Evolutionary conservation across 2,329 filamentous ascomycete species (phyloP).

Genomic region (Fusarium cyanostomum): DNA sequence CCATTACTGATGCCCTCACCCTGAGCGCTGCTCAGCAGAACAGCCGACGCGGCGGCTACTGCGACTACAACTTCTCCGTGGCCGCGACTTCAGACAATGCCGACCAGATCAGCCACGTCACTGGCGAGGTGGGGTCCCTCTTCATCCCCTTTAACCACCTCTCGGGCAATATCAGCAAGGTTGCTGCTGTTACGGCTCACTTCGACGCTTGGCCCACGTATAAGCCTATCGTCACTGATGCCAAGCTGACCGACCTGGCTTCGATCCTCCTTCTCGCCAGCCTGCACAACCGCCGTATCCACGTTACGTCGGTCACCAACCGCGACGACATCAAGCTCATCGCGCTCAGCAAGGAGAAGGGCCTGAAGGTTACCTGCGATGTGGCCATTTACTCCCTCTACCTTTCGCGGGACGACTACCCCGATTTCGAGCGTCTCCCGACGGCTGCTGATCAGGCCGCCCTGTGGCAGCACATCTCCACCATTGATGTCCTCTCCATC

Average conservation of each 20-base stretch:
- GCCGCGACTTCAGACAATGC: constrained; percentile 77
- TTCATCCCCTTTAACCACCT: constrained; percentile 87
- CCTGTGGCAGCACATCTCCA: constrained; percentile 76
- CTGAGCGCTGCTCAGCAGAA: constrained; percentile 77
- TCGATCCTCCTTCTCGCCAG: constrained; percentile 81
- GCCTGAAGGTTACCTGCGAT: constrained; percentile 83
- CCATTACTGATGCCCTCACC: constrained; percentile 76
- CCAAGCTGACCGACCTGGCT: constrained; percentile 82
- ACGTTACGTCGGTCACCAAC: constrained; percentile 82
- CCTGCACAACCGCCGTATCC: constrained; percentile 79
- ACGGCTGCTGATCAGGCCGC: constrained; percentile 74
- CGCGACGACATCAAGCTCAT: constrained; percentile 81
- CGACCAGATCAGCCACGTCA: constrained; percentile 77
- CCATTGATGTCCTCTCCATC: constrained; percentile 82
- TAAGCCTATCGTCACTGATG: constrained; percentile 85
- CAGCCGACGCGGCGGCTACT: constrained; percentile 72
- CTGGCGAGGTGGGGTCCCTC: constrained; percentile 78
- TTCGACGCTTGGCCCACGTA: constrained; percentile 80
- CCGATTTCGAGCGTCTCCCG: constrained; percentile 72
- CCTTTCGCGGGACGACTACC: constrained; percentile 75
- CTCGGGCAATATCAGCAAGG: constrained; percentile 85
- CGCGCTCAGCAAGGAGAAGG: constrained; percentile 80
- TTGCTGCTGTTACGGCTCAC: constrained; percentile 80
- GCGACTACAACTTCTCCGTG: constrained; percentile 84
- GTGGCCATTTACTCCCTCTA: constrained; percentile 84